Base-by-base conservation (phyloP, 129 eudicot species). In the Kitagawia praeruptora region DNA sequence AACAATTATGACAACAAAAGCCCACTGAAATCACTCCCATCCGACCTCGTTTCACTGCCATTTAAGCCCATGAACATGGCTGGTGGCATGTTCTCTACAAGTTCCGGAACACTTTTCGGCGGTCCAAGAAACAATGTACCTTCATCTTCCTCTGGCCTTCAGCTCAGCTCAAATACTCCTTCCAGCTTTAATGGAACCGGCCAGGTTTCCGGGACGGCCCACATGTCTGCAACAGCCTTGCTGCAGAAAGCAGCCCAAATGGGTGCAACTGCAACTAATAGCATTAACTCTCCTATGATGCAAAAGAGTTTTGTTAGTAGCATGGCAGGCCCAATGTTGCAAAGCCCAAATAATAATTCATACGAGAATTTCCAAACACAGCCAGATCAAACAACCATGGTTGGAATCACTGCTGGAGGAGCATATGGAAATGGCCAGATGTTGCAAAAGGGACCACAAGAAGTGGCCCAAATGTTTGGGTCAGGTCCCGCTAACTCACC, bases 161-260 rank as follows among this genome's bases (percentile, higher is more conserved):
- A 92, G 75, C 89, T 92, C 12, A 90, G 96, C 85, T 81, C 96
- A 72, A 89, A 84, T 45, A 84, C 80, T 19, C 41, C 89, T 6
- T 48, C 84, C 0, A 42, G 78, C 37, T 87, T 74, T 76, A 85
- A n/a, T 25, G 89, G 88, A 4, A 0, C 71, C 74, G 83, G 83
- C 39, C 84, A 75, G 12, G 58, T 85, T 40, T 61, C 82, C 39
- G 89, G 89, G 18, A 81, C 85, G 4, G 83, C 90, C 9, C 92
- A 85, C 13, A 90, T 92, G 97, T 88, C 97, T 4, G 97, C 97
- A 0, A 92, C 97, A 16, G 97, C 97, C 37, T 83, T 90, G 80
- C 79, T 92, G 83, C 97, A 90, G 46, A 88, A 92, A 74, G 96
- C 97, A 5, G 97, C 97, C 80, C 92, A 86, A 75, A 86, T 88